These are phyloP conservation scores for Antrodiella citrinella DNA, from an alignment of 768 basidiomycete species.

Conservation along the genomic window DNA sequence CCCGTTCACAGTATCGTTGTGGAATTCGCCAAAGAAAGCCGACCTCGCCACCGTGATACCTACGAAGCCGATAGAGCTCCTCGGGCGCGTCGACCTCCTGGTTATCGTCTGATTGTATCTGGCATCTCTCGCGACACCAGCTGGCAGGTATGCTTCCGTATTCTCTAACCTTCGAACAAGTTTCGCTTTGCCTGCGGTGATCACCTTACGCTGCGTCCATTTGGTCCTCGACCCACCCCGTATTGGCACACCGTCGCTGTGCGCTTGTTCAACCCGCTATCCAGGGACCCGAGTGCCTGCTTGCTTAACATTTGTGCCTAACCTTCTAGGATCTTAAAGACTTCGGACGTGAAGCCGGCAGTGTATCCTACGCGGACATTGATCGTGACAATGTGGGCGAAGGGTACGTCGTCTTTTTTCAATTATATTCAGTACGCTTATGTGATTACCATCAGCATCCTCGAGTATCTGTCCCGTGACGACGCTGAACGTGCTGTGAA, in stretches of 20 bases:
- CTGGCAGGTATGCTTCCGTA: conserved; percentile 82
- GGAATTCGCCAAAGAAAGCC: conserved; percentile 91
- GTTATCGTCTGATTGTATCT: conserved; percentile 76
- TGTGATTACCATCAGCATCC: conserved; percentile 43
- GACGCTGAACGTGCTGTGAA: conserved; percentile 93
- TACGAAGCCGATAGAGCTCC: conserved; percentile 61
- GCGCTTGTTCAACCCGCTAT: conserved; percentile 7
- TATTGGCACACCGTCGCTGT: no score
- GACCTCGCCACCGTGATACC: conserved; percentile 63
- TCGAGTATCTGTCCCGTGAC: conserved; percentile 82
- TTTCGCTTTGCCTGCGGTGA: no score
- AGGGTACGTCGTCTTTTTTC: conserved; percentile 45
- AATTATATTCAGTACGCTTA: background rate
- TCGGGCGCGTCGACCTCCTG: conserved; percentile 70
- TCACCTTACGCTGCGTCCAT: no score
- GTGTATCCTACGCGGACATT: conserved; percentile 91
- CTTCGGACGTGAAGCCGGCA: conserved; percentile 90
- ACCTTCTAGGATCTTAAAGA: conserved; percentile 87
- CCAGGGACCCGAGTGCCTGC: conserved; percentile 5
- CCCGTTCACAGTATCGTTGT: conserved; percentile 69
- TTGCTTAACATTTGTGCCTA: conserved; percentile 21
- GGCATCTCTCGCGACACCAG: conserved; percentile 92
- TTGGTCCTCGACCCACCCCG: no score
- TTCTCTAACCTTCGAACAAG: background rate
- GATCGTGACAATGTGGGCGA: conserved; percentile 80